Conservation (phyloP, 1,139 yeast species). For the Blastobotrys elegans region DNA sequence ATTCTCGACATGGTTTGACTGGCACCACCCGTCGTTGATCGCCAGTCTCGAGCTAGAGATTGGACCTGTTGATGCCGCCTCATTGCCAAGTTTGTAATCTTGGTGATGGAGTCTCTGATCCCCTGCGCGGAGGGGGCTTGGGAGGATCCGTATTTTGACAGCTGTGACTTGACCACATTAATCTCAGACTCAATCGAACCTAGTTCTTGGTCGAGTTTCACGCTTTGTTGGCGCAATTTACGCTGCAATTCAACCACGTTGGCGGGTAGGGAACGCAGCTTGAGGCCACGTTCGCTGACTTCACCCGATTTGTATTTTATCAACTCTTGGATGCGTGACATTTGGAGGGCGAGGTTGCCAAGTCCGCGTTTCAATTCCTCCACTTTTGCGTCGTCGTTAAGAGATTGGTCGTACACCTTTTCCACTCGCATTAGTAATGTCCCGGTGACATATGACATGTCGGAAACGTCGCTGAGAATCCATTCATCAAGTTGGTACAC, state of each 20-base stretch:
- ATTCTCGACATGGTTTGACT: neutral
- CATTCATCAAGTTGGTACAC: slow-evolving; percentile 19
- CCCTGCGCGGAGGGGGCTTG: slow-evolving; percentile 18
- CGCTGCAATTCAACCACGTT: slow-evolving; percentile 27
- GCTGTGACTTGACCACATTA: slow-evolving; percentile 20
- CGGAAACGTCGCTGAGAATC: slow-evolving; percentile 22
- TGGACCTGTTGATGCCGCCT: slow-evolving; percentile 11
- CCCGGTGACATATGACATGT: slow-evolving; percentile 19
- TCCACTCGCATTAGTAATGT: slow-evolving; percentile 13
- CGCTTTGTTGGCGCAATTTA: slow-evolving; percentile 17
- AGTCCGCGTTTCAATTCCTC: slow-evolving; percentile 18
- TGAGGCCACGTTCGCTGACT: slow-evolving; percentile 20
- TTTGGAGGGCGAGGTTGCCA: slow-evolving; percentile 17
- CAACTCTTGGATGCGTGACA: slow-evolving; percentile 23
- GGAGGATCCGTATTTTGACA: slow-evolving; percentile 17
- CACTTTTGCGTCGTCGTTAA: slow-evolving; percentile 13
- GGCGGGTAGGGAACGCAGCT: slow-evolving; percentile 24
- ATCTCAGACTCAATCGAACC: slow-evolving; percentile 21
- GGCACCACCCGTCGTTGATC: neutral
- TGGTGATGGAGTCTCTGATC: slow-evolving; percentile 15
- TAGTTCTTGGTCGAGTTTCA: slow-evolving; percentile 19
- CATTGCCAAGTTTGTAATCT: slow-evolving; percentile 16
- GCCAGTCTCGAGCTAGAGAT: slow-evolving; percentile 8
- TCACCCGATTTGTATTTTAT: slow-evolving; percentile 20
- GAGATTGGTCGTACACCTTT: slow-evolving; percentile 9